Conservation (phyloP, 2,329 filamentous ascomycete genomes). For the Ceratocystis papillata region DNA sequence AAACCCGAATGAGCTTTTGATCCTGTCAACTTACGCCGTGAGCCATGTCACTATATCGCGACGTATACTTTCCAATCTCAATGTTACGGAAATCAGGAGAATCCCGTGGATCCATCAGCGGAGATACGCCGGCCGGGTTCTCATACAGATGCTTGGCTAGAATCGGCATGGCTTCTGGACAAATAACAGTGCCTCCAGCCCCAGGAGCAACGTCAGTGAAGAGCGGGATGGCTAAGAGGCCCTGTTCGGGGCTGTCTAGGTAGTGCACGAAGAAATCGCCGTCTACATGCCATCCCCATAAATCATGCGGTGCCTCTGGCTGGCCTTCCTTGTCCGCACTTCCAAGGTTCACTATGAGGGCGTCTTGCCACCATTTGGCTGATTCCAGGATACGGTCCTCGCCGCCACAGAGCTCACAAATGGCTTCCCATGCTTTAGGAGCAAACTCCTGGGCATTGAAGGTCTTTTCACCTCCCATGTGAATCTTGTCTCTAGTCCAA, state of each 20-base stretch:
- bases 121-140: constrained; percentile 54
- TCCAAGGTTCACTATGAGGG: constrained; percentile 60
- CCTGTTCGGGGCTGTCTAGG: constrained; percentile 60
- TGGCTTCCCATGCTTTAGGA: constrained; percentile 55
- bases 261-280: constrained; percentile 65
- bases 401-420: constrained; percentile 55
- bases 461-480: constrained; percentile 52
- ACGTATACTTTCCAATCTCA: constrained; percentile 31
- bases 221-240: constrained; percentile 54
- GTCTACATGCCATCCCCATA: constrained; percentile 56
- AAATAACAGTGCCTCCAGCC: constrained; percentile 56
- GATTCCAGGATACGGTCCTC: constrained; percentile 42
- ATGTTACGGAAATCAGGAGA: constrained; percentile 38
- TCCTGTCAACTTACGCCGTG: constrained; percentile 25
- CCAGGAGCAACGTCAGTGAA: constrained; percentile 51
- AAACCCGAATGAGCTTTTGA: neutral
- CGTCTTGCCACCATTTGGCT: constrained; percentile 52
- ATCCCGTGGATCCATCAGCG: constrained; percentile 50
- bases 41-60: constrained; percentile 37
- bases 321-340: constrained; percentile 42
- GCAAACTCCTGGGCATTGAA: constrained; percentile 47
- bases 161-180: constrained; percentile 45
- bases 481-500: constrained; percentile 50
- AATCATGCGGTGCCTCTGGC: constrained; percentile 40
- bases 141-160: constrained; percentile 49